These are phyloP conservation scores for Kodamaea sagamina DNA, from an alignment of 805 yeast species.

Conservation along the genomic window DNA sequence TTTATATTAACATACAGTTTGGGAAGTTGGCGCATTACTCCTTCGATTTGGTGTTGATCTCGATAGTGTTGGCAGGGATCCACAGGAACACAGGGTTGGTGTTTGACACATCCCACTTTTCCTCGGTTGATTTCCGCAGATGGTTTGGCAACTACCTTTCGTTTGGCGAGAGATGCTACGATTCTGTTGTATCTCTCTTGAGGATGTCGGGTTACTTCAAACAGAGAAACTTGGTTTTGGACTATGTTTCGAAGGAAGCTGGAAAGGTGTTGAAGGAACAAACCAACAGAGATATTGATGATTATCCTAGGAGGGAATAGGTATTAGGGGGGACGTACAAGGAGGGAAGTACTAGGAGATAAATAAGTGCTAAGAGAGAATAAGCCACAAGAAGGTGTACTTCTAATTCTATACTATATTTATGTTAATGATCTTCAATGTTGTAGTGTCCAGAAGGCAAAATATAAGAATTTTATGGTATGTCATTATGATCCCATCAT, in stretches of 20 bases:
- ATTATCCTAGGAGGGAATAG: conserved; percentile 20
- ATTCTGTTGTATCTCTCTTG: conserved; percentile 46
- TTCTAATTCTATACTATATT: too few species aligned
- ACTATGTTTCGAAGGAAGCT: conserved; percentile 36
- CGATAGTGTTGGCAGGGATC: conserved; percentile 83
- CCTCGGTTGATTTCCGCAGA: conserved; percentile 46
- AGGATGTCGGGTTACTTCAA: conserved; percentile 53
- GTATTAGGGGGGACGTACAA: neutral
- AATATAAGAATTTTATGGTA: conserved; percentile 3
- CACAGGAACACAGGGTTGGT: conserved; percentile 79
- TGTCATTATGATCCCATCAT: conserved; percentile 4
- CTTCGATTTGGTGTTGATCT: conserved; percentile 73
- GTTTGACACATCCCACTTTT: conserved; percentile 51
- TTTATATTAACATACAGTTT: conserved; percentile 35
- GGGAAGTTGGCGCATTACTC: conserved; percentile 72
- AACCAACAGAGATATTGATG: conserved; percentile 31
- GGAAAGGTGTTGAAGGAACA: conserved; percentile 30
- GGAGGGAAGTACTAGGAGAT: neutral
- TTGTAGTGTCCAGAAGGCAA: neutral
- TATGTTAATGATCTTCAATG: too few species aligned
- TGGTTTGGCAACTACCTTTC: conserved; percentile 55
- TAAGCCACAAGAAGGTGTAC: too few species aligned
- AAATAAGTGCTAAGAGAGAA: neutral
- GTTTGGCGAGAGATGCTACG: conserved; percentile 64
- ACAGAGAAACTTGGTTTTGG: conserved; percentile 40